A percentile compares a stretch with the other conserved stretches of the same genome.
These are phyloP conservation scores for Lepidium campestre DNA, from an alignment of 441 rosid species.

Conservation along the genomic window DNA sequence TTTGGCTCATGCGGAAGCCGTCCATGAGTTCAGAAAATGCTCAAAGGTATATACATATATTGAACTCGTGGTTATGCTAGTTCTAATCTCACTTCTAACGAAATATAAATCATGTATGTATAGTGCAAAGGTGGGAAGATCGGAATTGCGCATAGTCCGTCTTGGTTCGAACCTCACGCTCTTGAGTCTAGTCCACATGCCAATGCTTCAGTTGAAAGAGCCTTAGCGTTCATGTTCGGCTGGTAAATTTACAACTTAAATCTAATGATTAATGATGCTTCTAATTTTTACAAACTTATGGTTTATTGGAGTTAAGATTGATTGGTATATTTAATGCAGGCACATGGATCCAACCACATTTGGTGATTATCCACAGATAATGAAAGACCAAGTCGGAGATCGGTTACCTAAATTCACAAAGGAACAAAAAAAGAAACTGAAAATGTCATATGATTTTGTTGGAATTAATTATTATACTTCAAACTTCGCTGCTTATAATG, in stretches of 20 bases:
- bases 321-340: neutral
- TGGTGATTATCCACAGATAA: conserved; percentile 31
- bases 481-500: conserved; percentile 27
- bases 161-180: conserved; percentile 14
- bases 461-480: conserved; percentile 43
- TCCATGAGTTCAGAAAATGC: neutral
- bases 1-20: conserved; percentile 24
- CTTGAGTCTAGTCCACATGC: conserved; percentile 18
- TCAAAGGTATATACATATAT: neutral
- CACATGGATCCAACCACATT: conserved; percentile 22
- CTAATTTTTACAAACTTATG: neutral
- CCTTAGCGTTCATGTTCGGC: conserved; percentile 25
- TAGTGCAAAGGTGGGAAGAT: conserved; percentile 21
- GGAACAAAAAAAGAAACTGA: conserved; percentile 25
- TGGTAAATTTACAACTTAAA: conserved; percentile 14
- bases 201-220: neutral
- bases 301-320: neutral
- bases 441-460: conserved; percentile 39
- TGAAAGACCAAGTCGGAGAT: conserved; percentile 21
- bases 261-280: neutral
- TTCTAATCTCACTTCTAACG: neutral
- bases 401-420: conserved; percentile 31
- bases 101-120: neutral
- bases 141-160: conserved; percentile 1
- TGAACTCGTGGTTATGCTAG: neutral